Evolutionary conservation across 164 flowering plant species (phyloP).

Genomic region (Magnolia officinalis): DNA sequence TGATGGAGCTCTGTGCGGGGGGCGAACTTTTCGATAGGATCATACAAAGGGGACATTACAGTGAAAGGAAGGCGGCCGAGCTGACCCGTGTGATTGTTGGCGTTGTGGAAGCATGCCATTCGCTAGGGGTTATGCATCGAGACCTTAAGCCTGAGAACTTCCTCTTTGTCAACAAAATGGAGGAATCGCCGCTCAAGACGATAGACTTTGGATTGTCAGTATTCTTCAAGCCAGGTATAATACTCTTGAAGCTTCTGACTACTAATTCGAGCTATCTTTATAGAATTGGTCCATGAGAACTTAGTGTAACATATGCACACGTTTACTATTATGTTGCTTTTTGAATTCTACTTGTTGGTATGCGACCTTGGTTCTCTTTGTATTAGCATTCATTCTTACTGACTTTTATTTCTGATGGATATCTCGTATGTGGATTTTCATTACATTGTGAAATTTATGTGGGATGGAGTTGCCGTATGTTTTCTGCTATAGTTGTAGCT

Average conservation of each 20-base stretch:
- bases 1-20: constrained; percentile 83
- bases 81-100: constrained; percentile 64
- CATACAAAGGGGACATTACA: constrained; percentile 59
- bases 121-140: constrained; percentile 89
- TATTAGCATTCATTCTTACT: too few species aligned
- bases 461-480: too few species aligned
- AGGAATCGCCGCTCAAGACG: constrained; percentile 65
- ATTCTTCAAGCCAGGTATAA: constrained; percentile 85
- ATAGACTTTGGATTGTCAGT: constrained; percentile 84
- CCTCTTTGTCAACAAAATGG: constrained; percentile 60
- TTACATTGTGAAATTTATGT: too few species aligned
- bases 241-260: background rate
- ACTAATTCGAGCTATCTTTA: too few species aligned
- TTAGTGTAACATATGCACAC: too few species aligned
- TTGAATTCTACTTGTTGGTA: too few species aligned
- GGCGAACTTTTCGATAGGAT: constrained; percentile 94
- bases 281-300: too few species aligned
- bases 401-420: too few species aligned
- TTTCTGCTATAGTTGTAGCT: too few species aligned
- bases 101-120: constrained; percentile 77
- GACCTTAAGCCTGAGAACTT: constrained; percentile 94
- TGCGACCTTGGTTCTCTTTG: too few species aligned
- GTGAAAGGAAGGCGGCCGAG: constrained; percentile 76
- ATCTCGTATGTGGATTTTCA: too few species aligned
- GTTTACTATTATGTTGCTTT: too few species aligned